phyloP scores from a whole-genome alignment of 805 yeast genomes.

The Allodekkera sacchari region DNA sequence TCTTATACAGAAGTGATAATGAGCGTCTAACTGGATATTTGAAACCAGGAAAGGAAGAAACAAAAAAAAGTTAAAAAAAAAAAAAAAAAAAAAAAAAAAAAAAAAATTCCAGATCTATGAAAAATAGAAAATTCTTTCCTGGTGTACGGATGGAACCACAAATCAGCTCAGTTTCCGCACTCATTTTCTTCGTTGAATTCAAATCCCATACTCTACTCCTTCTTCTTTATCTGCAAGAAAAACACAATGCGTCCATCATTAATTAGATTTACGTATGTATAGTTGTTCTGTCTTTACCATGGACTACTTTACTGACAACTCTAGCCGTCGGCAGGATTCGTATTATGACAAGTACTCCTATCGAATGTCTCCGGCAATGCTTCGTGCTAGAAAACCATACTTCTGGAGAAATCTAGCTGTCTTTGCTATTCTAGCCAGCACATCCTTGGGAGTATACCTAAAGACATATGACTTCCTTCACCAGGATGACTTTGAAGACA shows the following conservation, averaged over 20 bases:
- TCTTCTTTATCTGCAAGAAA: too few species aligned
- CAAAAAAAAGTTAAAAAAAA: conserved; percentile 3
- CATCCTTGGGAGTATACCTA: conserved; percentile 60
- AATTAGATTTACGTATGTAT: conserved; percentile 1
- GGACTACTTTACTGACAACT: conserved; percentile 9
- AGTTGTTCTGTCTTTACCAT: neutral
- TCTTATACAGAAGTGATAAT: too few species aligned
- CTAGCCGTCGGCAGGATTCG: conserved; percentile 9
- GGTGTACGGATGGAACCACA: too few species aligned
- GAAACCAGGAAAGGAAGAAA: too few species aligned
- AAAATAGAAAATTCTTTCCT: too few species aligned
- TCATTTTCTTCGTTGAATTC: too few species aligned
- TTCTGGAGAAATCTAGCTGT: conserved; percentile 68
- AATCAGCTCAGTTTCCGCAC: too few species aligned
- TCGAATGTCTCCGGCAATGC: conserved; percentile 86
- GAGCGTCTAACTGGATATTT: too few species aligned
- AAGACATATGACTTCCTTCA: conserved; percentile 60
- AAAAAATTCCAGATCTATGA: conserved; percentile 1
- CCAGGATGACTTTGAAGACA: conserved; percentile 79
- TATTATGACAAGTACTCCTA: conserved; percentile 38
- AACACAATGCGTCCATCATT: conserved; percentile 3
- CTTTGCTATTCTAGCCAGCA: conserved; percentile 48
- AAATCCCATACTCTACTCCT: too few species aligned
- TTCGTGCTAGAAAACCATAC: conserved; percentile 83
- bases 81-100: conserved; percentile 1